phyloP scores from a whole-genome alignment of 306 rosid genomes.

The Senna tora region DNA sequence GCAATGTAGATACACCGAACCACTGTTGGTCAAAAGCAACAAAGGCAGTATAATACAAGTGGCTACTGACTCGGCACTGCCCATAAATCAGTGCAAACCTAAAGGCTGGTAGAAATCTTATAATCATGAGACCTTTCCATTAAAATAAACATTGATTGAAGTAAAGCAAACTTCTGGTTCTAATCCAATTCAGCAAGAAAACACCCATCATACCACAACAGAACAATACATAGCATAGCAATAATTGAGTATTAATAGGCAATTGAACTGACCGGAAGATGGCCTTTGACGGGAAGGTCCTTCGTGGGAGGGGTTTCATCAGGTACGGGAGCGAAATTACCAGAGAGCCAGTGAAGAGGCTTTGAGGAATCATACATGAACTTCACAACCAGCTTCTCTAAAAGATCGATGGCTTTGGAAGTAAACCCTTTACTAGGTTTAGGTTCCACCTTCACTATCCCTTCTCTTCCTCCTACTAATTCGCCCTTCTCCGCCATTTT shows the following conservation, averaged over 20 bases:
- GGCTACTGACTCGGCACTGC: constrained; percentile 7
- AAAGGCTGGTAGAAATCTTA: constrained; percentile 1
- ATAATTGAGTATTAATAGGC: not conserved
- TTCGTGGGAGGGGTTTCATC: constrained; percentile 83
- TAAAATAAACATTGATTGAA: not conserved
- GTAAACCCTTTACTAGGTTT: constrained; percentile 68
- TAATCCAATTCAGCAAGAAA: constrained; percentile 12
- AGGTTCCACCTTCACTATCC: constrained; percentile 60
- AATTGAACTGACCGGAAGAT: constrained; percentile 71
- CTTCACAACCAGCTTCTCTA: constrained; percentile 81
- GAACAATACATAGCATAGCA: not conserved
- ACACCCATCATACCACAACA: not conserved
- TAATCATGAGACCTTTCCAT: constrained; percentile 8
- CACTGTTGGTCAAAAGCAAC: not conserved
- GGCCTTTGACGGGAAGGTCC: constrained; percentile 65
- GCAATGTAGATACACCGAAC: not conserved
- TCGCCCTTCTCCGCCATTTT: constrained; percentile 28
- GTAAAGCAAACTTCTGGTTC: not conserved
- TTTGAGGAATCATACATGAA: constrained; percentile 60
- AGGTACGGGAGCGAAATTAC: constrained; percentile 77
- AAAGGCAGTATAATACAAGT: constrained; percentile 15
- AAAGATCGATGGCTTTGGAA: constrained; percentile 59
- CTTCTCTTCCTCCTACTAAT: constrained; percentile 5
- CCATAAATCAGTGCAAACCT: constrained; percentile 2
- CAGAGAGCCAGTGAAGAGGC: constrained; percentile 75